Base-by-base conservation (phyloP, 768 basidiomycete genomes). In the Termitomyces sp. region DNA sequence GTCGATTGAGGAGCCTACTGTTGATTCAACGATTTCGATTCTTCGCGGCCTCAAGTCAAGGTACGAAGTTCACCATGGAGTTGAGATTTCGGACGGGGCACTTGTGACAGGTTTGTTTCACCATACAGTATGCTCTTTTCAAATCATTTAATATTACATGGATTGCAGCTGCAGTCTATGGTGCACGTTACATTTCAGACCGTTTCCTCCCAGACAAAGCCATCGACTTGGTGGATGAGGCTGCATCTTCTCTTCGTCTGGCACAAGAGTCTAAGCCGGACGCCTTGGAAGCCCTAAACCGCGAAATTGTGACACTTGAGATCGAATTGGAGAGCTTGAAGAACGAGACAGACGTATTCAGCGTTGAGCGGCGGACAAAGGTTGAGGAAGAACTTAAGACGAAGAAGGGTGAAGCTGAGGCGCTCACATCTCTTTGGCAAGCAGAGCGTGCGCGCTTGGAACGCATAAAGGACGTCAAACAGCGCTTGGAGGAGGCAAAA, bases 21-120 rank as follows among this genome's bases (percentile, higher is more conserved):
- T 95, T 11, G 86, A 89, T 55, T 85, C 87, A 0, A 92, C 91
- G 0, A 90, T 91, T 24, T 88, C 89, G 0, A 97, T 97, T 58
- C 79, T 96, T 0, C 88, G 93, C 20, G 94, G 93, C 8, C 76
- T 95, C 36, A 93, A 94, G 67, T 69, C 88, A 0, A 78, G 86
- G 44, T 95, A 95, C 65, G 93, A 96, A 64, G 91, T 93, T 1
- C 94, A 97, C 66, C 94, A 95, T 61, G 94, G 94, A 33, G 94
- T 97, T 2, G 91, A 92, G 67, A 95, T 97, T 57, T 85, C 91
- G 1, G 94, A 97, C 66, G 80, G 82, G 15, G 92, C 94, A 2
- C 77, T 97, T 4, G 94, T 97, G 13, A 95, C 93, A 4, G 88
- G 88, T 86, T 54, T 15, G 77, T 68, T 16, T 55, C 7, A 20